Evolutionary conservation across 192 early-diverging fungal species (phyloP).

Genomic region (Cladochytrium replicatum): DNA sequence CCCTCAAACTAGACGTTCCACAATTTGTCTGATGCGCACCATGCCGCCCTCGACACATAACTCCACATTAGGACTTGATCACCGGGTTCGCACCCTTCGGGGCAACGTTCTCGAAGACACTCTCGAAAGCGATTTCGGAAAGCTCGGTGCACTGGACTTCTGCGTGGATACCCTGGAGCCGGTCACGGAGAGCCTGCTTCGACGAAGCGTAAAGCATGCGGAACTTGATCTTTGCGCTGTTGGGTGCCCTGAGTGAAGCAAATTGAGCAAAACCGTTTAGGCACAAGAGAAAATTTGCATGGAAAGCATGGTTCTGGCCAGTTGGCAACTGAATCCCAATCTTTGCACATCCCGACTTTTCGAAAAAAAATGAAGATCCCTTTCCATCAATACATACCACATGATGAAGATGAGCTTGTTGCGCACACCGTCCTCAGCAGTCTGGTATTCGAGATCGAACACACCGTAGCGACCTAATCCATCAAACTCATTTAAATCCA

Average conservation of each 20-base stretch:
- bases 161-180: constrained; percentile 58
- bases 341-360: not conserved
- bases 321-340: not conserved
- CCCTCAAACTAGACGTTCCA: too few relatives aligned
- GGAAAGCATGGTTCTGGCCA: too few relatives aligned
- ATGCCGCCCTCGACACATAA: too few relatives aligned
- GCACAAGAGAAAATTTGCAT: not conserved
- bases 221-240: constrained; percentile 57
- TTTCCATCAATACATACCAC: constrained; percentile 50
- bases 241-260: constrained; percentile 56
- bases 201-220: constrained; percentile 89
- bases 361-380: too few relatives aligned
- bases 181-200: constrained; percentile 67
- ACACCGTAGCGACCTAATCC: constrained; percentile 85
- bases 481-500: too few relatives aligned
- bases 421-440: constrained; percentile 53
- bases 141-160: constrained; percentile 82
- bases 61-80: too few relatives aligned
- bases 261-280: not conserved
- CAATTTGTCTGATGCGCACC: too few relatives aligned
- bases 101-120: constrained; percentile 64
- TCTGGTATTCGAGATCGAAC: constrained; percentile 75
- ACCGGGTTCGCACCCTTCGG: too few relatives aligned
- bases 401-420: constrained; percentile 80
- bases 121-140: constrained; percentile 60